Percentiles rank a stretch among this genome's conserved stretches.
Evolutionary conservation across 306 rosid species (phyloP).

Genomic region (Glycine latifolia): DNA sequence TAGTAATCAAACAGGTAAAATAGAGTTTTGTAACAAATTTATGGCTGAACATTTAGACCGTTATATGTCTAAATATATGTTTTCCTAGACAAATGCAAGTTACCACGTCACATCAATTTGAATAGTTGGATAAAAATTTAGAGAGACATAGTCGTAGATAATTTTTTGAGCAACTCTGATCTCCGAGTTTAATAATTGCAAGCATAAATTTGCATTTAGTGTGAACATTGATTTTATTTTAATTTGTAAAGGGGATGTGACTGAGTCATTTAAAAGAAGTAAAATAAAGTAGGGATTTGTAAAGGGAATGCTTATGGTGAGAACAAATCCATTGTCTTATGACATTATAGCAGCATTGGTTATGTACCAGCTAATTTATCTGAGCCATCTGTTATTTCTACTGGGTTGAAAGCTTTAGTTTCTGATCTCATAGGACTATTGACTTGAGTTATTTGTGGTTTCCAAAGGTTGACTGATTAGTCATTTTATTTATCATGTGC

Average conservation of each 20-base stretch:
- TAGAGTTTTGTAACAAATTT: background rate
- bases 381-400: background rate
- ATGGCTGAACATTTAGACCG: background rate
- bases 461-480: background rate
- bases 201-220: background rate
- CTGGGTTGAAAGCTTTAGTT: background rate
- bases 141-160: background rate
- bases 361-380: background rate
- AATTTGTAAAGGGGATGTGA: background rate
- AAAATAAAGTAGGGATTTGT: background rate
- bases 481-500: background rate
- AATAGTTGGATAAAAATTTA: background rate
- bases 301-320: background rate
- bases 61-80: background rate
- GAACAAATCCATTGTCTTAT: background rate
- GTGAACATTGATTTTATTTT: background rate
- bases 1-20: background rate
- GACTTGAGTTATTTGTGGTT: conserved; percentile 4
- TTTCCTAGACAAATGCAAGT: background rate
- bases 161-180: background rate
- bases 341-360: background rate
- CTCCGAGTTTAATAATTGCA: background rate
- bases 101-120: background rate
- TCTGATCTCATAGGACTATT: background rate
- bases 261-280: background rate